Percentiles rank a stretch among this genome's conserved stretches.
Conservation (phyloP, 805 yeast genomes). For the Kazachstania taianensis region DNA sequence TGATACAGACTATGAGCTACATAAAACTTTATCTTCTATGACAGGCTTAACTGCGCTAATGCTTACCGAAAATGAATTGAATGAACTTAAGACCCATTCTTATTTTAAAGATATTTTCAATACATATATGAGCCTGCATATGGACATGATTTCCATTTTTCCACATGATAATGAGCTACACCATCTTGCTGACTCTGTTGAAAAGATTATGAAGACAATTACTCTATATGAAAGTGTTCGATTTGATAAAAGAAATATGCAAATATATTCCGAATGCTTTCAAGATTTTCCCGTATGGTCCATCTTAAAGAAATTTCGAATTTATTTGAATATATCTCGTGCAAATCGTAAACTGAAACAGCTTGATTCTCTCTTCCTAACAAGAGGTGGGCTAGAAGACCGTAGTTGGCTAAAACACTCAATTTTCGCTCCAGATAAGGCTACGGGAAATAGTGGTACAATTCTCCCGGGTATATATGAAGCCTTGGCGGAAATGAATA, state of each 20-base stretch:
- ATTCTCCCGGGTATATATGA: slow-evolving; percentile 53
- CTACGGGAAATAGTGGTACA: slow-evolving; percentile 40
- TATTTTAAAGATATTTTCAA: slow-evolving; percentile 37
- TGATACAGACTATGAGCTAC: slow-evolving; percentile 44
- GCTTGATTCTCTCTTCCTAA: slow-evolving; percentile 45
- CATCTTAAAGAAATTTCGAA: slow-evolving; percentile 44
- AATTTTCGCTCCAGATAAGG: slow-evolving; percentile 49
- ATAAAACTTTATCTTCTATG: slow-evolving; percentile 49
- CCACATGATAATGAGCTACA: slow-evolving; percentile 15
- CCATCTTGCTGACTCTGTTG: slow-evolving; percentile 6
- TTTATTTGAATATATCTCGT: slow-evolving; percentile 47
- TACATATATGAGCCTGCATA: slow-evolving; percentile 27
- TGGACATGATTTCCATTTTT: slow-evolving; percentile 16
- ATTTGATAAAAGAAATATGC: slow-evolving; percentile 40
- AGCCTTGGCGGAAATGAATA: slow-evolving; percentile 39
- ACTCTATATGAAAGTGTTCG: slow-evolving; percentile 21
- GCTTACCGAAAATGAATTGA: slow-evolving; percentile 48
- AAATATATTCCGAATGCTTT: slow-evolving; percentile 41
- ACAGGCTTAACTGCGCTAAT: slow-evolving; percentile 45
- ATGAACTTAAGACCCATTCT: slow-evolving; percentile 37
- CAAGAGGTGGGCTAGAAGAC: slow-evolving; percentile 36
- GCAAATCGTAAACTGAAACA: slow-evolving; percentile 44
- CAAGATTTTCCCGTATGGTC: slow-evolving; percentile 76
- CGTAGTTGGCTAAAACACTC: slow-evolving; percentile 57
- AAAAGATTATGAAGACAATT: slow-evolving; percentile 5